A percentile compares a stretch with the other conserved stretches of the same genome.
These are phyloP conservation scores for Xylaria flabelliformis DNA, from an alignment of 495 filamentous ascomycete species.

Conservation along the genomic window DNA sequence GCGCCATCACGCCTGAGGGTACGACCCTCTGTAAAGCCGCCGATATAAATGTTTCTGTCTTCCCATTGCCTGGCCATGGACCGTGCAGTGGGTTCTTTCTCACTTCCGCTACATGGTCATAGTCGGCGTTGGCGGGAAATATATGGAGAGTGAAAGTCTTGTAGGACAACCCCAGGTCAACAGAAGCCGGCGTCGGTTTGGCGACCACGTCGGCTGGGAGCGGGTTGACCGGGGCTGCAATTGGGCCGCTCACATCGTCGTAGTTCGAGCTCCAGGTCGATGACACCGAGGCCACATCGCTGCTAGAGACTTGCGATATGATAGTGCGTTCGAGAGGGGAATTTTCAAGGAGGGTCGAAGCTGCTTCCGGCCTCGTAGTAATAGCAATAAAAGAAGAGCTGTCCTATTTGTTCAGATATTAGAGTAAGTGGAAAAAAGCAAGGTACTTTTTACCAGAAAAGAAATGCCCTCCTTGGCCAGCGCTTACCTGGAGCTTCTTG, in stretches of 20 bases:
- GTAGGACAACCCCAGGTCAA: constrained; percentile 32
- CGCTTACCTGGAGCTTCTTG: constrained; percentile 68
- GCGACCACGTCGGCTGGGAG: constrained; percentile 22
- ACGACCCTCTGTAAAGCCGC: constrained; percentile 43
- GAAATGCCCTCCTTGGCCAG: neutral
- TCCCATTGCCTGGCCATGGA: constrained; percentile 44
- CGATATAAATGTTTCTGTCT: constrained; percentile 37
- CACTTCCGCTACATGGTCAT: constrained; percentile 45
- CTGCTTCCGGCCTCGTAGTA: constrained; percentile 35
- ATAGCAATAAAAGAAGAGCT: constrained; percentile 50
- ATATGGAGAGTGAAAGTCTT: constrained; percentile 48
- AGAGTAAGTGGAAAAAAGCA: neutral
- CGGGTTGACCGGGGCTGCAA: constrained; percentile 31
- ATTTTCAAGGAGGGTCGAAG: constrained; percentile 32
- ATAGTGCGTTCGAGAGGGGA: constrained; percentile 36
- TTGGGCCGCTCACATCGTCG: constrained; percentile 31
- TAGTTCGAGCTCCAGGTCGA: constrained; percentile 28
- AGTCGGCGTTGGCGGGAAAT: constrained; percentile 40
- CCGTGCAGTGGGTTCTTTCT: constrained; percentile 49
- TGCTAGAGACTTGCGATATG: constrained; percentile 28
- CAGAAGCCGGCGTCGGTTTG: constrained; percentile 30
- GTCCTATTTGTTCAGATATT: constrained; percentile 32
- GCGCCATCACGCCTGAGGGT: constrained; percentile 43
- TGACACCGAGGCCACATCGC: neutral
- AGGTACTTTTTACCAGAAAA: neutral